phyloP scores from a whole-genome alignment of 139 green algal species.

The Raphidocelis subcapitata region DNA sequence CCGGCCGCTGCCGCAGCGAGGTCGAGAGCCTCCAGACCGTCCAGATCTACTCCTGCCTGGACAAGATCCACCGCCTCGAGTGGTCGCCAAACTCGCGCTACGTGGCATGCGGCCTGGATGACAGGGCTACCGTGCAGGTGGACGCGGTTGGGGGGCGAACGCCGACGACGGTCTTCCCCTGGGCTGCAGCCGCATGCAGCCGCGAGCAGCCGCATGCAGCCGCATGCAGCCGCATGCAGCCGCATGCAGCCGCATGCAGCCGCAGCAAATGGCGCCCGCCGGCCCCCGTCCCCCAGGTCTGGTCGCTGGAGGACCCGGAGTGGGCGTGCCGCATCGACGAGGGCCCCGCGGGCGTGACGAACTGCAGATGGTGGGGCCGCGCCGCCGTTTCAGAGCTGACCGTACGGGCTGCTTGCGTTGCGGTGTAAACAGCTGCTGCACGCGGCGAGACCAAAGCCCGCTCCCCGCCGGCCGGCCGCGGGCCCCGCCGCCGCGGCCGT shows the following conservation, averaged over 20 bases:
- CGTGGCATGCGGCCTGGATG: constrained; percentile 72
- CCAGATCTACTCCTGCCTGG: constrained; percentile 80
- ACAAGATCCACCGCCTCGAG: constrained; percentile 73
- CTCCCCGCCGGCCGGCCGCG: constrained; percentile 5
- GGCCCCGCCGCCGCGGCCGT: too few species aligned
- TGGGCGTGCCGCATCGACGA: constrained; percentile 92
- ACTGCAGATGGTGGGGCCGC: constrained; percentile 3
- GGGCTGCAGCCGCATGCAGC: too few species aligned
- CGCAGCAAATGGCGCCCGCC: too few species aligned
- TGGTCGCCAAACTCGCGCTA: constrained; percentile 79
- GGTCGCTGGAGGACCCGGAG: constrained; percentile 64
- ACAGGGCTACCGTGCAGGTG: constrained; percentile 68
- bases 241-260: too few species aligned
- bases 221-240: too few species aligned
- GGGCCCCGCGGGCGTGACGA: constrained; percentile 59
- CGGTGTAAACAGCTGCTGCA: too few species aligned
- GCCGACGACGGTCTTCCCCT: constrained; percentile 34
- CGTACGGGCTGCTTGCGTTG: too few species aligned
- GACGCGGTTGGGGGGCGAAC: constrained; percentile 31
- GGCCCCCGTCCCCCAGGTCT: too few species aligned
- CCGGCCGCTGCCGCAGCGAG: constrained; percentile 9
- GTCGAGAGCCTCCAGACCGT: constrained; percentile 65
- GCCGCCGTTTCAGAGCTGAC: constrained; percentile 14
- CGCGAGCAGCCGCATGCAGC: too few species aligned
- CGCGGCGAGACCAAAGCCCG: constrained; percentile 8